Evolutionary conservation across 2,329 filamentous ascomycete genomes (phyloP).

Genomic region (Chrysosphaeria jannelii): DNA sequence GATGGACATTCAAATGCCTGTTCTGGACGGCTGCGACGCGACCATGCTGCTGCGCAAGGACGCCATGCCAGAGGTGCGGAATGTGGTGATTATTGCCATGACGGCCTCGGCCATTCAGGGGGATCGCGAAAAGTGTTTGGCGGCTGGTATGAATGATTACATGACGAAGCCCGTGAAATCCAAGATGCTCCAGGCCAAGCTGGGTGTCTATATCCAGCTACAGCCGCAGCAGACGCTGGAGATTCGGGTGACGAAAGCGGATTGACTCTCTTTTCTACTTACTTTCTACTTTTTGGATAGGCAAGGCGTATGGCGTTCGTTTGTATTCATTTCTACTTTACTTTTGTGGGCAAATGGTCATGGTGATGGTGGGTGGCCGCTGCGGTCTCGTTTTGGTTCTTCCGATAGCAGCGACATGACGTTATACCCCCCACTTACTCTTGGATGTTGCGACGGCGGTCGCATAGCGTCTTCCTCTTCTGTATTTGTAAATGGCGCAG

Average conservation of each 20-base stretch:
- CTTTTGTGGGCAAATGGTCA: too few species aligned
- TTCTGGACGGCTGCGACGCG: conserved; percentile 75
- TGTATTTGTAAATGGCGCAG: too few species aligned
- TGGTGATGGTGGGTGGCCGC: too few species aligned
- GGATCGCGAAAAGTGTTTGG: conserved; percentile 82
- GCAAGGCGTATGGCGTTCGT: neutral
- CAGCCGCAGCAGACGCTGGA: conserved; percentile 7
- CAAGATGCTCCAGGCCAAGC: conserved; percentile 57
- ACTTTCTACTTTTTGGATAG: neutral
- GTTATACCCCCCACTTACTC: too few species aligned
- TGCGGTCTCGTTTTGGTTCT: too few species aligned
- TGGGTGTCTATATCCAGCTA: conserved; percentile 30
- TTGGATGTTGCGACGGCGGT: too few species aligned
- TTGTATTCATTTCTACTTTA: too few species aligned
- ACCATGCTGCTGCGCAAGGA: conserved; percentile 61
- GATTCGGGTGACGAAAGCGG: conserved; percentile 7
- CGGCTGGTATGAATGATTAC: conserved; percentile 93
- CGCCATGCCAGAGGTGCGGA: conserved; percentile 41
- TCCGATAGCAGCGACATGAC: too few species aligned
- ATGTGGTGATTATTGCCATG: conserved; percentile 88
- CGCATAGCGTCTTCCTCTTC: too few species aligned
- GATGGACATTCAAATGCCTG: conserved; percentile 94
- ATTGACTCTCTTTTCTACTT: neutral
- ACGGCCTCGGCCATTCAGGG: conserved; percentile 85
- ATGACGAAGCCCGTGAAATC: conserved; percentile 84